Conservation (phyloP, 148 eudicot species). For the Euryodendron excelsum region DNA sequence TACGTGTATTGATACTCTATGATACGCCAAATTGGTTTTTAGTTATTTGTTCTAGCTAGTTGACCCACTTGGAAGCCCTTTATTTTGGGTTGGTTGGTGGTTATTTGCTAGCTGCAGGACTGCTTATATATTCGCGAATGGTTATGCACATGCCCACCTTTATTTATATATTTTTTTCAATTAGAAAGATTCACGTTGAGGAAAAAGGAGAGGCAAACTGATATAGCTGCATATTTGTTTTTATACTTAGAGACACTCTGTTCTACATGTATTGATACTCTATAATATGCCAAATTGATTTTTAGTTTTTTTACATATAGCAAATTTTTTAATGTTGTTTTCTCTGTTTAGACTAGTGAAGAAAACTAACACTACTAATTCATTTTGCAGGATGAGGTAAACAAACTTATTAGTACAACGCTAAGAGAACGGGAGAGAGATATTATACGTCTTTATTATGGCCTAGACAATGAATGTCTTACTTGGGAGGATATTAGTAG, state of each 20-base stretch:
- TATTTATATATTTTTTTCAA: neutral
- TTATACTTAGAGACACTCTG: neutral
- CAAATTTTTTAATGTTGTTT: neutral
- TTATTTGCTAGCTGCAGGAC: neutral
- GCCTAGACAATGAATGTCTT: conserved; percentile 75
- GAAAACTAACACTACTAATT: conserved; percentile 8
- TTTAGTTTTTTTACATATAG: neutral
- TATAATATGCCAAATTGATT: neutral
- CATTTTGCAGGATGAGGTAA: conserved; percentile 77
- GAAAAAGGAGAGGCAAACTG: neutral
- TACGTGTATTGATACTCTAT: too few species aligned
- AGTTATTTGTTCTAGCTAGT: too few species aligned
- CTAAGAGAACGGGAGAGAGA: conserved; percentile 73
- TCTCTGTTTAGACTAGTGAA: neutral
- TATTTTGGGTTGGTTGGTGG: neutral
- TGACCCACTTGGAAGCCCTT: neutral
- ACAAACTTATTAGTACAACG: conserved; percentile 53
- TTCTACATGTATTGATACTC: neutral
- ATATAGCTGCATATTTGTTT: neutral
- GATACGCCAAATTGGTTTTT: too few species aligned
- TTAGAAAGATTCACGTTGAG: neutral
- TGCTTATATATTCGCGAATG: too few species aligned
- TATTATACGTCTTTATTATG: conserved; percentile 83
- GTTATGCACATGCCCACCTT: neutral
- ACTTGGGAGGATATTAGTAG: conserved; percentile 99